Evolutionary conservation across 306 rosid genomes (phyloP).

Genomic region (Canavalia ensiformis): DNA sequence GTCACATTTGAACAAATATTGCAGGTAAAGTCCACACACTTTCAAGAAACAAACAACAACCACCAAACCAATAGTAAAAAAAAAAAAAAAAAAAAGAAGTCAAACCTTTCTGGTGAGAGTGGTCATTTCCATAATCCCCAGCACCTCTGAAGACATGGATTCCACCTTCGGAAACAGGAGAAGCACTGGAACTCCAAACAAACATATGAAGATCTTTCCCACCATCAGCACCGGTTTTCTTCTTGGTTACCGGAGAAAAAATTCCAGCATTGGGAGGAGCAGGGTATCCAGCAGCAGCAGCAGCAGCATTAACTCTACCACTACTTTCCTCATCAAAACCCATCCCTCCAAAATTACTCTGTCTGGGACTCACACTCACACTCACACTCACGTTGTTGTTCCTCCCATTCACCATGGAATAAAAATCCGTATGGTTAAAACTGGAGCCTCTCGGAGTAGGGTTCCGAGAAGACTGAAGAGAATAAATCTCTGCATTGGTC

Average conservation of each 20-base stretch:
- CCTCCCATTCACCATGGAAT: conserved; percentile 68
- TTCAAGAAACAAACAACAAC: background rate
- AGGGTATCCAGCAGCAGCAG: conserved; percentile 57
- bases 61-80: background rate
- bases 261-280: conserved; percentile 69
- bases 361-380: conserved; percentile 68
- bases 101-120: conserved; percentile 76
- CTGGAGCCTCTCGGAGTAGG: conserved; percentile 92
- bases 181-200: conserved; percentile 94
- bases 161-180: conserved; percentile 88
- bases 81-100: background rate
- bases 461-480: conserved; percentile 78
- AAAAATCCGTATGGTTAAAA: conserved; percentile 81
- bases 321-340: conserved; percentile 75
- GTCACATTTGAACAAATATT: conserved; percentile 17
- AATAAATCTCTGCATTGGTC: conserved; percentile 87
- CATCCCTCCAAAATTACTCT: conserved; percentile 61
- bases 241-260: conserved; percentile 75
- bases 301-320: conserved; percentile 45
- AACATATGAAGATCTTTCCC: conserved; percentile 89
- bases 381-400: background rate
- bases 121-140: conserved; percentile 70
- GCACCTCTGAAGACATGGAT: conserved; percentile 85
- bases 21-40: background rate
- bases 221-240: conserved; percentile 55